Conservation (phyloP, 805 yeast genomes). For the Kodamaea kaohsiungensis region DNA sequence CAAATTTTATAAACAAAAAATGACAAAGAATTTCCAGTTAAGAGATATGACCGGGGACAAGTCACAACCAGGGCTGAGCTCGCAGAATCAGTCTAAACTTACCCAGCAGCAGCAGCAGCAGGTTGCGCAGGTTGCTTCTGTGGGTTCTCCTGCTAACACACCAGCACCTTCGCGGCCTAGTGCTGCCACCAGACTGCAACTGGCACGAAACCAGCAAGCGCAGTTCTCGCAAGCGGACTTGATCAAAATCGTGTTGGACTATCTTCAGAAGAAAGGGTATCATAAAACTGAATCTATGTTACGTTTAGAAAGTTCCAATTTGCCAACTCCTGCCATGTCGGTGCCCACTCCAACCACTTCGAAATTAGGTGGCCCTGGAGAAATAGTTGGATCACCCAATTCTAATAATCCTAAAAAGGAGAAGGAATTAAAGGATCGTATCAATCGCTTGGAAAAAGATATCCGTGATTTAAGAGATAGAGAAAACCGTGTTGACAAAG, state of each 20-base stretch:
- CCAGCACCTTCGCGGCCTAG: constrained; percentile 2
- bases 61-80: background rate
- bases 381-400: constrained; percentile 18
- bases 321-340: constrained; percentile 52
- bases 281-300: constrained; percentile 93
- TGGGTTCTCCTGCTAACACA: background rate
- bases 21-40: background rate
- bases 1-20: background rate
- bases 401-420: constrained; percentile 18
- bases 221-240: constrained; percentile 82
- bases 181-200: constrained; percentile 10
- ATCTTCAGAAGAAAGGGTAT: constrained; percentile 90
- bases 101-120: constrained; percentile 4
- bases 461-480: constrained; percentile 36
- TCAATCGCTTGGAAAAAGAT: constrained; percentile 32
- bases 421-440: constrained; percentile 28
- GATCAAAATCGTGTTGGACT: constrained; percentile 89
- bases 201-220: constrained; percentile 29
- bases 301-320: constrained; percentile 77
- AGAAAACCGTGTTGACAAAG: constrained; percentile 35
- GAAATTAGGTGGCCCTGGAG: constrained; percentile 34
- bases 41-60: constrained; percentile 1
- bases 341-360: constrained; percentile 49
- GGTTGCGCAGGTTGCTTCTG: background rate
- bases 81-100: constrained; percentile 1